phyloP scores from a whole-genome alignment of 2,329 filamentous ascomycete species.

The Pseudogymnoascus pannorum region DNA sequence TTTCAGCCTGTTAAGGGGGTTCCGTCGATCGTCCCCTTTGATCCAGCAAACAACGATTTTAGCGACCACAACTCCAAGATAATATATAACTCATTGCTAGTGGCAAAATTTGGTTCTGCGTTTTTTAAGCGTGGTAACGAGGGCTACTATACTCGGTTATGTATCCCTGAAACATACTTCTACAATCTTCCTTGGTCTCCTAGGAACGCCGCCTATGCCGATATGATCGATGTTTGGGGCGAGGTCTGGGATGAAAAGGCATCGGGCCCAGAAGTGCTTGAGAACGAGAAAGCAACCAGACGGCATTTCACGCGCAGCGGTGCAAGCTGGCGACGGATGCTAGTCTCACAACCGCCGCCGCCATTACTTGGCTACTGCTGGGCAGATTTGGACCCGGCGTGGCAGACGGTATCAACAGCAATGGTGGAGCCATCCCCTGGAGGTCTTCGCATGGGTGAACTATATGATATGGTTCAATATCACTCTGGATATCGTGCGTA shows the following conservation, averaged over 20 bases:
- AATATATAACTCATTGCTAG: constrained; percentile 6
- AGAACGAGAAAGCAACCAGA: neutral
- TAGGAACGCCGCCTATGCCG: neutral
- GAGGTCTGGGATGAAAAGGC: neutral
- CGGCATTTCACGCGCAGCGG: constrained; percentile 2
- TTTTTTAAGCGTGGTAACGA: neutral
- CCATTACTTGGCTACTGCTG: neutral
- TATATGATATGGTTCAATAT: neutral
- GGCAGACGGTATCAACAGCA: neutral
- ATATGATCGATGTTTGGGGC: neutral
- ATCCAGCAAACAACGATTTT: neutral
- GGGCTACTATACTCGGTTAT: neutral
- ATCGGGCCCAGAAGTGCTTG: neutral
- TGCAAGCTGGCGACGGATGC: constrained; percentile 6
- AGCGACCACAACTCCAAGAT: neutral
- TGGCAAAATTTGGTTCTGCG: neutral
- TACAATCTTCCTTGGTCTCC: neutral
- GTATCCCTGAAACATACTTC: neutral
- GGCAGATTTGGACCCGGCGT: neutral
- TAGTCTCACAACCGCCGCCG: constrained; percentile 9
- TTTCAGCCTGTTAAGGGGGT: neutral
- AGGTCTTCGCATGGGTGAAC: neutral
- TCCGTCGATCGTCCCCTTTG: neutral
- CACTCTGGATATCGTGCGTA: neutral
- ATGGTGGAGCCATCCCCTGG: neutral